Evolutionary conservation across 495 filamentous ascomycete genomes (phyloP), one percentile per base, ranked within the genome.

Genomic region (Penicillium mononematosum): DNA sequence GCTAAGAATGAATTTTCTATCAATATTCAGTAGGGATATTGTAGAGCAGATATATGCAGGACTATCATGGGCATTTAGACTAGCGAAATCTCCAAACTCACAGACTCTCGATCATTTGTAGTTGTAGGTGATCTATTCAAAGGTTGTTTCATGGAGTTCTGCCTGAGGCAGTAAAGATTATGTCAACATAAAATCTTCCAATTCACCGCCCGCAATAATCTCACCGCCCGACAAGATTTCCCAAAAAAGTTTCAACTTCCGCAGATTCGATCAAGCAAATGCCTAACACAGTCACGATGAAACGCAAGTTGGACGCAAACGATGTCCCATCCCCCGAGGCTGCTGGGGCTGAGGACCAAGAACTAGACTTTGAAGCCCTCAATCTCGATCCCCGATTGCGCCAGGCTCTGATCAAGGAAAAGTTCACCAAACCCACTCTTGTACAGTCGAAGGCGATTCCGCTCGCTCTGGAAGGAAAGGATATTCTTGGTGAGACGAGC

Each of bases 391-490:
- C 90, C 5, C 84, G 94, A 66, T 76, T 98, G 32, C 82, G 96
- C 43, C 89, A 95, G 78, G 91, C 88, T 53, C 80, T 97, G 52
- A 87, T 87, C 36, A 87, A 89, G 67, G 86, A 92, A 69, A 87
- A 86, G 62, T 98, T 91, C 70, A 79, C 85, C 55, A 84, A 84
- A 59, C 94, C 94, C 7, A 97, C 95, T 10, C 81, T 83, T 14
- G 88, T 97, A 4, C 94, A 98, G 72, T 78, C 84, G 14, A 87
- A 87, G 70, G 90, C 88, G 5, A 96, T 98, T 62, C 95, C 94
- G 7, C 73, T 97, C 44, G 90, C 90, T 27, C 77, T 97, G n/a
- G 85, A 91, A 56, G 94, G 94, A 17, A 88, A 88, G 65, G 92
- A 97, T 80, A 87, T 98, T 54, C 74, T 98, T 44, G 90, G 85